phyloP scores from a whole-genome alignment of 2,329 filamentous ascomycete genomes.

The Colletotrichum destructivum region DNA sequence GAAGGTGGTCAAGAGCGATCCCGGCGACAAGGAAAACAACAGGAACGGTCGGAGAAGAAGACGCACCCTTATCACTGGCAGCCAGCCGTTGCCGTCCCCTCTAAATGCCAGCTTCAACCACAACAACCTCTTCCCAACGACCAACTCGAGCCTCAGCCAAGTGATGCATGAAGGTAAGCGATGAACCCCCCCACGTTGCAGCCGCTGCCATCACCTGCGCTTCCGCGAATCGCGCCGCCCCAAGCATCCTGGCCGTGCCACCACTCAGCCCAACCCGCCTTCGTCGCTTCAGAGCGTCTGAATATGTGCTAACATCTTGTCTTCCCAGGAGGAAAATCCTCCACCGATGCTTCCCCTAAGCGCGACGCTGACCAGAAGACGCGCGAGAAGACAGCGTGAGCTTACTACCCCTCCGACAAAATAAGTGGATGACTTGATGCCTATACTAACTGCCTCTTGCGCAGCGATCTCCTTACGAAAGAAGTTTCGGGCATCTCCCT shows the following conservation, averaged over 20 bases:
- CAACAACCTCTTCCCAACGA: constrained; percentile 76
- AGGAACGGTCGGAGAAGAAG: constrained; percentile 91
- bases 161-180: constrained; percentile 83
- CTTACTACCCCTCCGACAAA: constrained; percentile 43
- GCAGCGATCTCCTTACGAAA: constrained; percentile 87
- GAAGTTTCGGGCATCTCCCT: constrained; percentile 96
- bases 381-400: constrained; percentile 94
- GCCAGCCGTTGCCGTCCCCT: constrained; percentile 94
- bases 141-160: constrained; percentile 84
- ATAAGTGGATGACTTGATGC: constrained; percentile 11
- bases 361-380: constrained; percentile 80
- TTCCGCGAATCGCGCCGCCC: constrained; percentile 23
- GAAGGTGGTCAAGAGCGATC: constrained; percentile 90
- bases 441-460: constrained; percentile 32
- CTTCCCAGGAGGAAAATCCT: constrained; percentile 52
- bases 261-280: neutral
- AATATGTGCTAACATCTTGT: constrained; percentile 21
- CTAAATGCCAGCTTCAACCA: constrained; percentile 93
- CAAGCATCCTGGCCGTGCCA: neutral
- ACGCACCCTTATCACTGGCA: constrained; percentile 95
- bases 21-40: constrained; percentile 85
- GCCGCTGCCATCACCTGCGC: constrained; percentile 9
- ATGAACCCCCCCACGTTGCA: constrained; percentile 1
- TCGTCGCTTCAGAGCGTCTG: neutral
- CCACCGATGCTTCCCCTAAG: constrained; percentile 64